Evolutionary conservation across 441 rosid genomes (phyloP).

Genomic region (Erysimum pusillum): DNA sequence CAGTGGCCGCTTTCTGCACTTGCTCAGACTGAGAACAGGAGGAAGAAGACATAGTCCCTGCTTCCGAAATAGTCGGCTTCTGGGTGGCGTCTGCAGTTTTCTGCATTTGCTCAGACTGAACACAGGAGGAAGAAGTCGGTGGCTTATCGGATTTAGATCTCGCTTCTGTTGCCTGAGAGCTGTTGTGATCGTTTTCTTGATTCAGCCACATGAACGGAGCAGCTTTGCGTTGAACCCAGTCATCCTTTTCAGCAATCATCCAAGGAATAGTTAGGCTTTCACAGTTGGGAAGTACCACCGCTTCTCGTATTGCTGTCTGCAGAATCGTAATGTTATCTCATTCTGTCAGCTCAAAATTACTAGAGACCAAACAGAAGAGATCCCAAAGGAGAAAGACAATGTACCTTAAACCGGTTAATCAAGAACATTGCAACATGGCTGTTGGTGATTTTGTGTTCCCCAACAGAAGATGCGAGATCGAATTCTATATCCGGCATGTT

Average conservation of each 20-base stretch:
- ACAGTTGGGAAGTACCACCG: constrained; percentile 90
- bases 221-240: constrained; percentile 78
- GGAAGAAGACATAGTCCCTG: constrained; percentile 40
- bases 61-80: constrained; percentile 34
- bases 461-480: constrained; percentile 79
- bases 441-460: constrained; percentile 85
- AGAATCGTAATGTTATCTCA: constrained; percentile 35
- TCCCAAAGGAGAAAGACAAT: background rate
- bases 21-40: constrained; percentile 49
- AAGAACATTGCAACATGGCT: constrained; percentile 76
- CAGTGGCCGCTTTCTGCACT: constrained; percentile 42
- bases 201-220: constrained; percentile 91
- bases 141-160: constrained; percentile 53
- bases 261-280: constrained; percentile 82
- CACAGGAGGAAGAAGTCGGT: constrained; percentile 44
- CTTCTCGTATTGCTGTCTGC: constrained; percentile 79
- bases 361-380: constrained; percentile 28
- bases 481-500: constrained; percentile 91
- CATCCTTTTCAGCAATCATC: constrained; percentile 94
- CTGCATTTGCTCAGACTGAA: constrained; percentile 52
- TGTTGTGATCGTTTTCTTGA: constrained; percentile 63
- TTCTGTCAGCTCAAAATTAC: constrained; percentile 21
- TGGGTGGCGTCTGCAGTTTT: constrained; percentile 42
- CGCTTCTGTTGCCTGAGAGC: constrained; percentile 53
- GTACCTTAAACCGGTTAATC: constrained; percentile 87